Evolutionary conservation across 192 early-diverging fungal species (phyloP), one percentile per base, ranked within the genome.

Genomic region (Entrophospora sp.): DNA sequence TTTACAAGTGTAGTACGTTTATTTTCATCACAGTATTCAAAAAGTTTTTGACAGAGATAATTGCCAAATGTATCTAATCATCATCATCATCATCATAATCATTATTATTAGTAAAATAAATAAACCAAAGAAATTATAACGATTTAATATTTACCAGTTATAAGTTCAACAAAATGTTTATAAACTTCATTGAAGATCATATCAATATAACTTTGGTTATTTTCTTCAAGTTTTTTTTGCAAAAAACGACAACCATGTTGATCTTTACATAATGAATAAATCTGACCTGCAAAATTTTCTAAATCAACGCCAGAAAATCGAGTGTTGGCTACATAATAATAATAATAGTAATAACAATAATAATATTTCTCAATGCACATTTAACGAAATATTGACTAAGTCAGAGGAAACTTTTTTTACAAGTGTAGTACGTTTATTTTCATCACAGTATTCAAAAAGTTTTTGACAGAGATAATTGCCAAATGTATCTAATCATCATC

Each of bases 331-430:
- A 25, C 12, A 28, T n/a, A n/a, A n/a, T n/a, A n/a, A n/a, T n/a
- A n/a, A n/a, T n/a, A n/a, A n/a, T n/a, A n/a, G n/a, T n/a, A n/a
- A n/a, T n/a, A n/a, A n/a, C n/a, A n/a, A n/a, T n/a, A n/a, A n/a
- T n/a, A n/a, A n/a, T n/a, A n/a, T n/a, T n/a, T n/a, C n/a, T n/a
- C 92, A 91, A 64, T 94, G 92, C 91, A 93, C 90, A 71, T 91
- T 94, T 25, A 93, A 73, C 36, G 87, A 91, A 45, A 94, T 91
- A 45, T 73, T 81, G 31, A 92, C 82, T 35, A 94, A 73, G 30
- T 92, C 87, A 5, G 85, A 81, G 0, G 88, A 81, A 14, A 92
- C 87, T 6, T 64, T 80, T 44, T 84, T 80, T 14, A 93, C 85
- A 68, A 92, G 85, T 71, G 79, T 79, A 9, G 83, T 86, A 48